Conservation (phyloP, 169 alveolate species). For the Plasmodium inui region DNA sequence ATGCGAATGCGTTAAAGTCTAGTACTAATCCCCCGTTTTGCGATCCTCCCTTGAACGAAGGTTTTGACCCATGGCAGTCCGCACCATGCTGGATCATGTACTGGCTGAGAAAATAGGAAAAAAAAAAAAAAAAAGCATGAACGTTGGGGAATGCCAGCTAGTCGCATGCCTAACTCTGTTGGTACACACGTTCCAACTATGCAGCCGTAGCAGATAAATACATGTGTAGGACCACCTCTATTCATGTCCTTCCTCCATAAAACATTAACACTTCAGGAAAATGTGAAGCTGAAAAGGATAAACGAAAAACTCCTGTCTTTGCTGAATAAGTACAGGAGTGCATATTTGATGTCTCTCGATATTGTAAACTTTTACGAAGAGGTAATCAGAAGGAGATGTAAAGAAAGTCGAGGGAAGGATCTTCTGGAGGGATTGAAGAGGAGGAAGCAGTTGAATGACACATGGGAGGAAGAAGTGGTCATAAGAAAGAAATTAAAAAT, state of each 20-base stretch:
- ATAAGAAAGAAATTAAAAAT: conserved; percentile 30
- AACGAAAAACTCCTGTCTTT: conserved; percentile 42
- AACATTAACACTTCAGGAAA: conserved; percentile 20
- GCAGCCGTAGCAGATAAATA: neutral
- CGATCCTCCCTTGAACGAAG: neutral
- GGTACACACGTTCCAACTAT: neutral
- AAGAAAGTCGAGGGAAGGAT: conserved; percentile 27
- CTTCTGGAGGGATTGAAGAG: neutral
- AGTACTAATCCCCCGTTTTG: neutral
- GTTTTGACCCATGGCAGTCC: neutral
- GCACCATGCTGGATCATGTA: neutral
- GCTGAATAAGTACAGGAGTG: conserved; percentile 56
- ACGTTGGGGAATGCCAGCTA: neutral
- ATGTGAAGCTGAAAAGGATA: conserved; percentile 31
- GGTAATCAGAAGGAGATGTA: conserved; percentile 18
- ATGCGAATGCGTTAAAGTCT: neutral
- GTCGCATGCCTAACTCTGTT: neutral
- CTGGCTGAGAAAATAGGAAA: neutral
- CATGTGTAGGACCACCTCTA: neutral
- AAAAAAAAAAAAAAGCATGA: neutral
- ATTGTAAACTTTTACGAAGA: conserved; percentile 42
- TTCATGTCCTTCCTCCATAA: neutral
- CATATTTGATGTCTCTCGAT: conserved; percentile 49
- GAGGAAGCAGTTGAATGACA: conserved; percentile 17
- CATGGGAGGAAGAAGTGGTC: conserved; percentile 45